Evolutionary conservation across 2,329 filamentous ascomycete species (phyloP).

Genomic region (Sporothrix humicola): DNA sequence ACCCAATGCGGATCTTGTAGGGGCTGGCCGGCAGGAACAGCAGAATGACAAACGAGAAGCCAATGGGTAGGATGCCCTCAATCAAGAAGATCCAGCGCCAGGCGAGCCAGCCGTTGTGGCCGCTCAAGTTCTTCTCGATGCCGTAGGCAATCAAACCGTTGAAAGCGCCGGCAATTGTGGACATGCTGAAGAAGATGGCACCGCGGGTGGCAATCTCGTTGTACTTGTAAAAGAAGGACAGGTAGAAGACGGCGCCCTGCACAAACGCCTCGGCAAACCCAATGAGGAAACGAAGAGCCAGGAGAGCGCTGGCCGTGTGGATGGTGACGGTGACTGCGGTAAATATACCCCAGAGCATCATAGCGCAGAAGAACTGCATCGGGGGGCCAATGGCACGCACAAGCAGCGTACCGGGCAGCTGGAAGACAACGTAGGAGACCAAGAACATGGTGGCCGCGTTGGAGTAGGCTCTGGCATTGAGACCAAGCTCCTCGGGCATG

Average conservation of each 20-base stretch:
- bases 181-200: constrained; percentile 50
- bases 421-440: constrained; percentile 44
- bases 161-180: constrained; percentile 50
- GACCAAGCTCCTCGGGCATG: constrained; percentile 31
- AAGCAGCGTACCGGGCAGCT: constrained; percentile 43
- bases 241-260: constrained; percentile 43
- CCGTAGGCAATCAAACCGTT: constrained; percentile 49
- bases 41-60: background rate
- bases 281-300: constrained; percentile 36
- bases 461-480: constrained; percentile 31
- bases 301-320: constrained; percentile 5
- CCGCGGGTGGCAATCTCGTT: constrained; percentile 41
- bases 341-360: constrained; percentile 40
- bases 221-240: constrained; percentile 48
- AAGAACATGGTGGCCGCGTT: constrained; percentile 42
- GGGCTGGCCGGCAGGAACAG: background rate
- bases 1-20: constrained; percentile 1
- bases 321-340: constrained; percentile 39
- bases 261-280: constrained; percentile 49
- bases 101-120: constrained; percentile 46
- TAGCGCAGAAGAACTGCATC: constrained; percentile 37
- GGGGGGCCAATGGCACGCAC: constrained; percentile 46
- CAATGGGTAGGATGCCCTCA: constrained; percentile 49
- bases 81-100: constrained; percentile 53
- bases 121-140: constrained; percentile 46